These are phyloP conservation scores for Geoglossum cookeanum DNA, from an alignment of 2,329 filamentous ascomycete genomes.

Conservation along the genomic window DNA sequence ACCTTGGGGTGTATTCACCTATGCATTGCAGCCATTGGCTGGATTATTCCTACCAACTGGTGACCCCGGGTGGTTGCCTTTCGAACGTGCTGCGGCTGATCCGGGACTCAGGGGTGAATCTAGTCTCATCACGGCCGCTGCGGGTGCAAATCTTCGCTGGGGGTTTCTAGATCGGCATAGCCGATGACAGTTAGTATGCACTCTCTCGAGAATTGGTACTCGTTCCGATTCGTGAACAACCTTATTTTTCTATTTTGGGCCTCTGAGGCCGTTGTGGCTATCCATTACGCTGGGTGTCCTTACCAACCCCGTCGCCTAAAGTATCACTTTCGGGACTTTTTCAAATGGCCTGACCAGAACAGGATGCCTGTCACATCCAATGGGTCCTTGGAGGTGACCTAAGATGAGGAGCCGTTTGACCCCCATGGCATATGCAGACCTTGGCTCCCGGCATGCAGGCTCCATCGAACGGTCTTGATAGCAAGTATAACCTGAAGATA, in stretches of 20 bases:
- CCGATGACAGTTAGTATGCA: not conserved
- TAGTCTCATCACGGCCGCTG: not conserved
- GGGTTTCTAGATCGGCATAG: not conserved
- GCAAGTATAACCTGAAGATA: not conserved
- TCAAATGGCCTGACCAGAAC: no score
- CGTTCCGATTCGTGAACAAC: not conserved
- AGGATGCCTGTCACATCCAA: not conserved
- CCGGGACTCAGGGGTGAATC: not conserved
- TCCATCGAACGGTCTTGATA: not conserved
- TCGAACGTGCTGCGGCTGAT: not conserved
- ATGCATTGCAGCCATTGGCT: not conserved
- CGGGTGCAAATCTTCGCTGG: not conserved
- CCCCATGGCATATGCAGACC: not conserved
- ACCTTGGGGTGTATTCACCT: not conserved
- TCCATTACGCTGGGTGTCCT: not conserved
- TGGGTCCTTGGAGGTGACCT: not conserved
- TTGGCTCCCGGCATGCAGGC: not conserved
- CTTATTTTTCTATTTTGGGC: constrained; percentile 2
- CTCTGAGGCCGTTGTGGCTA: not conserved
- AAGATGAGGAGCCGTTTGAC: not conserved
- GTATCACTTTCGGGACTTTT: not conserved
- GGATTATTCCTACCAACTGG: not conserved
- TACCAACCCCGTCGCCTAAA: not conserved
- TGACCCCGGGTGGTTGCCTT: not conserved
- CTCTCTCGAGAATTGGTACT: not conserved